Percentiles rank a stretch among this genome's conserved stretches.
These are phyloP conservation scores for Monosporozyma aquatica DNA, from an alignment of 805 yeast genomes.

Conservation along the genomic window DNA sequence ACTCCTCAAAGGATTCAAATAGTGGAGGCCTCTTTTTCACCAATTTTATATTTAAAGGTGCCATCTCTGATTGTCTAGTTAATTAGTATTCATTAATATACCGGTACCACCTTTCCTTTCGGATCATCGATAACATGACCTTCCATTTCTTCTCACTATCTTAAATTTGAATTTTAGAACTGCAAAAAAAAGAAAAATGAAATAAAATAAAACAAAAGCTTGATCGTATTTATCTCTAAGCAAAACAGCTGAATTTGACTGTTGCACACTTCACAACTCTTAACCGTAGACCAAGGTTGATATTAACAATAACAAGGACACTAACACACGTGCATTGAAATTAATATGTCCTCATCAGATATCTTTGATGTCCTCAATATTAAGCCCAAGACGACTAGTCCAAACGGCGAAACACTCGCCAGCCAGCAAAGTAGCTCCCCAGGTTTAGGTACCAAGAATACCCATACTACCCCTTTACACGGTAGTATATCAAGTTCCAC, in stretches of 20 bases:
- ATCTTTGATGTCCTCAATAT: conserved; percentile 70
- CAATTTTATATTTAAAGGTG: background rate
- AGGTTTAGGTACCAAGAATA: background rate
- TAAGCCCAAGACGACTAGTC: conserved; percentile 31
- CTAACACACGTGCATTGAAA: too few species aligned
- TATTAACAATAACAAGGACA: too few species aligned
- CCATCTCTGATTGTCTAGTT: conserved; percentile 9
- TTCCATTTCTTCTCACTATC: too few species aligned
- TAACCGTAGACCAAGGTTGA: too few species aligned
- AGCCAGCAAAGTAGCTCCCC: conserved; percentile 12
- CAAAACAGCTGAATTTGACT: background rate
- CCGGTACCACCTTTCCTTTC: too few species aligned
- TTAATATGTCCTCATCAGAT: conserved; percentile 42
- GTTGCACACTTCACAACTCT: background rate
- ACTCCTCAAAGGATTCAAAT: conserved; percentile 21
- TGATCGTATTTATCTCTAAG: too few species aligned
- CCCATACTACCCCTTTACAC: conserved; percentile 2
- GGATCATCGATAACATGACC: too few species aligned
- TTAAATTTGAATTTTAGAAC: too few species aligned
- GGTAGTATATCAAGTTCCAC: conserved; percentile 7
- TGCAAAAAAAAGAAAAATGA: too few species aligned
- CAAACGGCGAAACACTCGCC: conserved; percentile 13
- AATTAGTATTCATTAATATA: too few species aligned
- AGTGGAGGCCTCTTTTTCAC: background rate
- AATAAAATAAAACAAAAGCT: too few species aligned